These are phyloP conservation scores for Pseudogymnoascus sp. DNA, from an alignment of 2,329 filamentous ascomycete species.

Conservation along the genomic window DNA sequence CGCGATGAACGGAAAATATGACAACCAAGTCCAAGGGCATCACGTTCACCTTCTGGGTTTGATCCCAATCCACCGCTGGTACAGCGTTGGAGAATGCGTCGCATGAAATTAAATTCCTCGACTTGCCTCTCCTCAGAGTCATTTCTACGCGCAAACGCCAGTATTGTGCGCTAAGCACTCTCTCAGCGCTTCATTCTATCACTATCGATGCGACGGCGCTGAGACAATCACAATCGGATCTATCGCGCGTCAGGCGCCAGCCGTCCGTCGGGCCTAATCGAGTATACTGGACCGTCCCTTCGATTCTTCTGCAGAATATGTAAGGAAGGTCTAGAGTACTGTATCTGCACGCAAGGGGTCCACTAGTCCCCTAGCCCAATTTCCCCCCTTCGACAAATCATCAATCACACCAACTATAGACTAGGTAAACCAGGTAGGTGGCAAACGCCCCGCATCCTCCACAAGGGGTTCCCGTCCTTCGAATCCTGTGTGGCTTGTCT, in stretches of 20 bases:
- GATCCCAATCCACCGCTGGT: not conserved
- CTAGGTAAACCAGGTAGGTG: not conserved
- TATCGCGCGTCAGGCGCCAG: not conserved
- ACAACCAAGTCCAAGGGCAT: not conserved
- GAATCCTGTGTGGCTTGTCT: not conserved
- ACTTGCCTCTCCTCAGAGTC: not conserved
- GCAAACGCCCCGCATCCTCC: not conserved
- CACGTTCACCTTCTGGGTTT: not conserved
- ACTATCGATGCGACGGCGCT: not conserved
- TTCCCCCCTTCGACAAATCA: not conserved
- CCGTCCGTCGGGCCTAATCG: not conserved
- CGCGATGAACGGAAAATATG: not conserved
- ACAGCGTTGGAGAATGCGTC: not conserved
- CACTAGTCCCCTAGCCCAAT: not conserved
- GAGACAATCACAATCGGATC: not conserved
- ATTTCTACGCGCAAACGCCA: not conserved
- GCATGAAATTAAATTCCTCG: not conserved
- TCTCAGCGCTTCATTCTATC: constrained; percentile 3
- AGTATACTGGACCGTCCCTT: not conserved
- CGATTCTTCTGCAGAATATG: constrained; percentile 1
- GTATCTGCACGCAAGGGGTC: not conserved
- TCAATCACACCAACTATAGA: not conserved
- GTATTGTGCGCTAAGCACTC: not conserved
- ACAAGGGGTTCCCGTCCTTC: not conserved
- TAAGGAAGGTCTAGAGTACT: not conserved